Percentiles rank a stretch among this genome's conserved stretches.
phyloP scores from a whole-genome alignment of 164 flowering plant genomes.

The Buxus sempervirens region DNA sequence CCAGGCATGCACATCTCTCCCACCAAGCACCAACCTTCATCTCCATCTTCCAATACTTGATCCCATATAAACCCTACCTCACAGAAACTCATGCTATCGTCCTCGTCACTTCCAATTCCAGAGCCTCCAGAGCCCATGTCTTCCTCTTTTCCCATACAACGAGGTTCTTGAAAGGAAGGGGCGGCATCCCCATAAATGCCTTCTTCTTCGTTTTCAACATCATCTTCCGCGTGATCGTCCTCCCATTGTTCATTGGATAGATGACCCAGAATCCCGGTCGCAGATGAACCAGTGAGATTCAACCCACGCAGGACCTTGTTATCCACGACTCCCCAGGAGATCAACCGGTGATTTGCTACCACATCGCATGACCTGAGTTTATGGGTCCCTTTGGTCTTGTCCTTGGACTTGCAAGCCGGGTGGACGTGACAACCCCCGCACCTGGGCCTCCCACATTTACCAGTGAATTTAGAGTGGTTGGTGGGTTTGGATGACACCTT shows the following conservation, averaged over 20 bases:
- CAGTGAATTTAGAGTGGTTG: conserved; percentile 83
- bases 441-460: conserved; percentile 41
- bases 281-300: conserved; percentile 39
- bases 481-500: conserved; percentile 63
- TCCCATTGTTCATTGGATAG: conserved; percentile 16
- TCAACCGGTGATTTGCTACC: conserved; percentile 12
- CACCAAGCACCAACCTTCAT: conserved; percentile 64
- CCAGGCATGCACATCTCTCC: conserved; percentile 34
- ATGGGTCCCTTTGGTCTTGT: conserved; percentile 55
- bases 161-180: background rate
- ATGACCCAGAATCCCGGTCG: conserved; percentile 30
- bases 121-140: background rate
- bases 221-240: conserved; percentile 11
- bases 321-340: conserved; percentile 32
- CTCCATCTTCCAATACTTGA: conserved; percentile 39
- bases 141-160: background rate
- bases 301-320: conserved; percentile 19
- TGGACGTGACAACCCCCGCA: conserved; percentile 44
- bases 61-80: conserved; percentile 45
- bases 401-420: conserved; percentile 50
- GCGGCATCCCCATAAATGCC: background rate
- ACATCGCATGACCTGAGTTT: conserved; percentile 32
- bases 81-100: conserved; percentile 36
- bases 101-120: conserved; percentile 17
- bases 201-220: conserved; percentile 3